Evolutionary conservation across 352 stramenopile genomes (phyloP), one percentile per base, ranked within the genome.

Genomic region (Phytophthora idaei): DNA sequence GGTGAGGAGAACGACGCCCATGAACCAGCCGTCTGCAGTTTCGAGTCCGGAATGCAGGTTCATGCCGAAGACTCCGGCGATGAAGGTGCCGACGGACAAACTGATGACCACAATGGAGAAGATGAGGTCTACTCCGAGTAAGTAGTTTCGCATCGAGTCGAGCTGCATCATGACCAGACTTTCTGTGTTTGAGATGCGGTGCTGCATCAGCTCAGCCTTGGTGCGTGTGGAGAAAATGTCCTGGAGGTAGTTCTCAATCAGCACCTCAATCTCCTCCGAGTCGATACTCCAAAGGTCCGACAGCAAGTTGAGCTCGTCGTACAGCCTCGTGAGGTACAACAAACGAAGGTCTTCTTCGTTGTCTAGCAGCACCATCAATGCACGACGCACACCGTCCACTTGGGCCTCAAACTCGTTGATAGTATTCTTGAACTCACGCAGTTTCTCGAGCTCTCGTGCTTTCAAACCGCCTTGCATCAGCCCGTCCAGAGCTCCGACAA

Each of bases 341-440:
- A 90, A 46, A 11, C 80, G 81, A 48, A 92, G 48, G 55, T 90
- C 84, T 50, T 89, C 81, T 69, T 92, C 84, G 56, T 88, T 90
- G 57, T 92, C 80, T 14, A 92, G 64, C 5, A 87, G 58, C 37
- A 87, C 80, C 81, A 92, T 90, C 3, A 92, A 57, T 17, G 78
- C 73, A 1, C 84, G 78, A 21, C 84, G 84, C 28, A 90, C 62
- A 11, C 76, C 74, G 29, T 88, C 78, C 36, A 92, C 81, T 55
- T 87, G 81, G 1, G 78, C 74, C 39, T 90, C 74, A 52, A 90
- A 92, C 57, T 92, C 84, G 66, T 90, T 84, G 64, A 90, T 90
- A 1, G 77, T 79, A 53, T 92, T 92, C 53, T 92, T 92, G 60
- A 92, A 85, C 17, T 77, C 72, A 0, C 84, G 84, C 28, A 92